Evolutionary conservation across 2,329 filamentous ascomycete genomes (phyloP).

Genomic region (Rutstroemia sp.): DNA sequence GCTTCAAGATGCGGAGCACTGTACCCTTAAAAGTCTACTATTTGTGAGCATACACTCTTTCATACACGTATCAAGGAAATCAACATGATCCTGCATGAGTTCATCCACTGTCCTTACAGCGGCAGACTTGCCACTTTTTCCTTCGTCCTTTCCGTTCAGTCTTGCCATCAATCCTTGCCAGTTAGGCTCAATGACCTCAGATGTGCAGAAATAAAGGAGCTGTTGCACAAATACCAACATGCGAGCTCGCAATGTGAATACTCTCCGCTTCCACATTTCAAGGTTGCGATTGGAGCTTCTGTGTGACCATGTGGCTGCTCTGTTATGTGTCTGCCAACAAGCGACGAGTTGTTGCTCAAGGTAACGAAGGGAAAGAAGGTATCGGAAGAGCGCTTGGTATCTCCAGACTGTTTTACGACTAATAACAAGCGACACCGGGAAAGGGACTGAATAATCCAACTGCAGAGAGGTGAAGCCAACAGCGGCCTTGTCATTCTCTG

Average conservation of each 20-base stretch:
- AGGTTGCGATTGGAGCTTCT: constrained; percentile 64
- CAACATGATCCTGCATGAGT: constrained; percentile 97
- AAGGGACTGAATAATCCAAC: constrained; percentile 89
- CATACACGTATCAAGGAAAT: constrained; percentile 93
- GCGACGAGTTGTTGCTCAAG: constrained; percentile 80
- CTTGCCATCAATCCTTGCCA: constrained; percentile 92
- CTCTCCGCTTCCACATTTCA: constrained; percentile 86
- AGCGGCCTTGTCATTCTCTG: constrained; percentile 77
- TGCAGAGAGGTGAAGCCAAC: constrained; percentile 87
- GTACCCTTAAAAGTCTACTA: constrained; percentile 82
- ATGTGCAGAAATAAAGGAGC: constrained; percentile 90
- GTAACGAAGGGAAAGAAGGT: constrained; percentile 81
- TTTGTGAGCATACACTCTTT: constrained; percentile 99
- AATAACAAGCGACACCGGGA: constrained; percentile 90
- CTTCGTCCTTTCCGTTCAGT: constrained; percentile 55
- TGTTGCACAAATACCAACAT: constrained; percentile 99
- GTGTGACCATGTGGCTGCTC: constrained; percentile 74
- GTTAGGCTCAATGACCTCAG: constrained; percentile 96
- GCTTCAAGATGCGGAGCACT: background rate
- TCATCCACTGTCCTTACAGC: constrained; percentile 77
- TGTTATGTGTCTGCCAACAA: constrained; percentile 86
- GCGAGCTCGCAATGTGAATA: constrained; percentile 83
- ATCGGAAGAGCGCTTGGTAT: constrained; percentile 93
- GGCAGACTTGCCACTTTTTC: constrained; percentile 31
- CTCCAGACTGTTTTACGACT: constrained; percentile 94